phyloP scores from a whole-genome alignment of 148 eudicot genomes.

The Persicaria maculosa region DNA sequence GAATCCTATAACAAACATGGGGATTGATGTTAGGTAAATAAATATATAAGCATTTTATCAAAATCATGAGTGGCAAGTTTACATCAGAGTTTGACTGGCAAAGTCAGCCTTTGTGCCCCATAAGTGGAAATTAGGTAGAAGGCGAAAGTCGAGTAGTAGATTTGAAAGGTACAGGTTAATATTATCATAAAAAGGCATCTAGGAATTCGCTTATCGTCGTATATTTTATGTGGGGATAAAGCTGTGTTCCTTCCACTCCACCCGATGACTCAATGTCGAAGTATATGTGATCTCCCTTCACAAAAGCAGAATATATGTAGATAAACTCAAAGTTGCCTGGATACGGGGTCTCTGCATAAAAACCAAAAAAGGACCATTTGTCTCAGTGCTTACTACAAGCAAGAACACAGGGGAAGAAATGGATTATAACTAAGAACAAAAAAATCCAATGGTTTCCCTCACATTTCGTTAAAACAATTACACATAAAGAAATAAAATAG shows the following conservation, averaged over 20 bases:
- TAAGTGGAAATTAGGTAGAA: neutral
- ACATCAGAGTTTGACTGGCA: neutral
- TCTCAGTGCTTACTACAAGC: neutral
- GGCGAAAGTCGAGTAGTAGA: too few species aligned
- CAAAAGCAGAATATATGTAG: slow-evolving; percentile 63
- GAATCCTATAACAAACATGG: neutral
- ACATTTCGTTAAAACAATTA: neutral
- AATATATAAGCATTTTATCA: neutral
- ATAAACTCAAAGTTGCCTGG: slow-evolving; percentile 51
- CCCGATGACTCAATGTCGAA: slow-evolving; percentile 50
- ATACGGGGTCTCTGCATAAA: slow-evolving; percentile 56
- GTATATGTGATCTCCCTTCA: slow-evolving; percentile 78
- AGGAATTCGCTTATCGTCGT: slow-evolving; percentile 49
- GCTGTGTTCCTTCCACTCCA: slow-evolving; percentile 63
- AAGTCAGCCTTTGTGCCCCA: neutral
- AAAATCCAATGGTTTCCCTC: neutral
- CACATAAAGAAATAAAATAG: too few species aligned
- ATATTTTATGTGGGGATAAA: slow-evolving; percentile 58
- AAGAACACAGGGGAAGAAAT: neutral
- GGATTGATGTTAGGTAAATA: neutral
- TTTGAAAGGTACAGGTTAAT: neutral
- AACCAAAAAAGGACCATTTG: neutral
- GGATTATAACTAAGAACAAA: neutral
- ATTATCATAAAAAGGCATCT: slow-evolving; percentile 33
- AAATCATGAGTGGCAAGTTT: neutral